These are phyloP conservation scores for Mucor mucedo DNA, from an alignment of 371 early-diverging fungal genomes.

Conservation along the genomic window DNA sequence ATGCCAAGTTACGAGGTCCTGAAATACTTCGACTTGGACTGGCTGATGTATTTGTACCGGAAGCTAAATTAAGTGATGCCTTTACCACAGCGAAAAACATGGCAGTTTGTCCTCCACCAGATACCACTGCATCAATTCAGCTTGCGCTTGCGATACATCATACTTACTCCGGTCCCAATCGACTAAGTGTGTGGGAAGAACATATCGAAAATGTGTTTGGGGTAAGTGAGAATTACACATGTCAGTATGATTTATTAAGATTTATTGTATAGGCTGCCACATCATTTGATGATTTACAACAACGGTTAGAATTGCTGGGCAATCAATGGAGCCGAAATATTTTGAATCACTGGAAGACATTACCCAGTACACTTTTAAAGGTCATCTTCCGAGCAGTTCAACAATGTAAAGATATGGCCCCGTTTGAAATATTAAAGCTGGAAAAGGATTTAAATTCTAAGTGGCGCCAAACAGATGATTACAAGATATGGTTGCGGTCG, in stretches of 20 bases:
- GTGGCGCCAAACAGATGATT: constrained; percentile 48
- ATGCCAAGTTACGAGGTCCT: constrained; percentile 53
- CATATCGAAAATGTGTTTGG: constrained; percentile 57
- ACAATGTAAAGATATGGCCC: constrained; percentile 6
- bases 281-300: constrained; percentile 31
- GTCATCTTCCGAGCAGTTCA: constrained; percentile 38
- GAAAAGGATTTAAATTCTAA: constrained; percentile 38
- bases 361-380: constrained; percentile 39
- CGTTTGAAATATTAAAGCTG: constrained; percentile 28
- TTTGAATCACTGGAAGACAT: constrained; percentile 33
- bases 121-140: constrained; percentile 49
- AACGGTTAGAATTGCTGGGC: constrained; percentile 19
- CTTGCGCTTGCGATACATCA: constrained; percentile 49
- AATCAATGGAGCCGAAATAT: constrained; percentile 41
- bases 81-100: constrained; percentile 36
- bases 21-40: constrained; percentile 56
- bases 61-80: constrained; percentile 46
- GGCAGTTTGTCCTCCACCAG: constrained; percentile 53
- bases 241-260: neutral
- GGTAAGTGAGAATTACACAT: constrained; percentile 30
- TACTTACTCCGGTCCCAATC: constrained; percentile 62
- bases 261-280: constrained; percentile 23
- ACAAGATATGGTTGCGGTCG: constrained; percentile 30
- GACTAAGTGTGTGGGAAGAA: constrained; percentile 57
- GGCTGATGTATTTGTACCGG: constrained; percentile 61